Evolutionary conservation across 2,329 filamentous ascomycete genomes (phyloP), one percentile per base, ranked within the genome.

Genomic region (Penicillium sp.): DNA sequence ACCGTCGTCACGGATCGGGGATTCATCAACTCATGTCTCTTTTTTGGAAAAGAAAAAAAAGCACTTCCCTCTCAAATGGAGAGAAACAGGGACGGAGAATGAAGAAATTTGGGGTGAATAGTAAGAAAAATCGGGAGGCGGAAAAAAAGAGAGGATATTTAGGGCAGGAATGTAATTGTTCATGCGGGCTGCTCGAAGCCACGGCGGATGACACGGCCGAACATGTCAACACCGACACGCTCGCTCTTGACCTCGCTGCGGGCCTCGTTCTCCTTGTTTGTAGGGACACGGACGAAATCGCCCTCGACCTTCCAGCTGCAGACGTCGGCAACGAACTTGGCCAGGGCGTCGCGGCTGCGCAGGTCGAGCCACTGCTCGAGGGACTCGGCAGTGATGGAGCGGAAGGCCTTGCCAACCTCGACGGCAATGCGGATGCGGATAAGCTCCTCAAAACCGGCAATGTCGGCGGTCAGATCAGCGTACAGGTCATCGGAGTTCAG

Each of bases 201-300:
- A 74, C 93, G 86, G 79, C 90, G 86, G 66, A 97, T 88, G 65
- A 96, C 88, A 70, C 92, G 74, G 26, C 79, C 79, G 68, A 82
- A 82, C 79, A 80, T 80, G 50, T 82, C 80, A 45, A 82, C 72
- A 19, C 76, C 80, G n/a, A 99, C 95, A 68, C 95, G 93, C 84
- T 99, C 95, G 72, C 93, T 88, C 74, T 97, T 96, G 78, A 97
- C 91, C 44, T 93, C 90, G 79, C 95, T 95, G 84, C 96, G 92
- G 49, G 93, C 95, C 86, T 98, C 94, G 78, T 97, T 97, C 81
- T 99, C 95, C 75, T 95, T 91, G 83, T 99, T 99, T 74, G 89
- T 84, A 59, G 95, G 95, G 60, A 99, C 87, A 78, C 87, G 87
- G 66, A 97, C 89, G 47, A 82, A 74, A n/a, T 68, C 64, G 44